These are phyloP conservation scores for Acer saccharum DNA, from an alignment of 345 rosid species.

Conservation along the genomic window DNA sequence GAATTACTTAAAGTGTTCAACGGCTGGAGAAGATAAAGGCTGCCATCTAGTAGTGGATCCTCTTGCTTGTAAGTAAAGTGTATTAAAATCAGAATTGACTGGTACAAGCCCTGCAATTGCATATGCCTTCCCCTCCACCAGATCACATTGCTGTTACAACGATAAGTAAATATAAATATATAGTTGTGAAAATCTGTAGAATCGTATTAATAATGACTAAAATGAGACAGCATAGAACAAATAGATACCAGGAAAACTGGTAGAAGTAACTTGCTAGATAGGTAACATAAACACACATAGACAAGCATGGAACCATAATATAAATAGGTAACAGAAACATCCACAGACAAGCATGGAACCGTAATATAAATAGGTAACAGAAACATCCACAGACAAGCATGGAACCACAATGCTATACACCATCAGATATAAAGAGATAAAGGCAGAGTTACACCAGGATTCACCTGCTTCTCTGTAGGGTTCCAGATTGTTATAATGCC, in stretches of 20 bases:
- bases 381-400: neutral
- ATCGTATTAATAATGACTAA: neutral
- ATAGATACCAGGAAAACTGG: neutral
- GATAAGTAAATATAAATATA: conserved; percentile 2
- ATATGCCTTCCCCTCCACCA: conserved; percentile 86
- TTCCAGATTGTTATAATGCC: conserved; percentile 92
- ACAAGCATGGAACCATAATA: neutral
- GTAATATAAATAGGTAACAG: neutral
- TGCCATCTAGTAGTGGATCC: conserved; percentile 70
- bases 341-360: neutral
- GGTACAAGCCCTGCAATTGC: conserved; percentile 67
- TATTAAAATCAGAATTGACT: conserved; percentile 55
- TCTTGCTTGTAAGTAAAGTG: conserved; percentile 80
- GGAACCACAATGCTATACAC: neutral
- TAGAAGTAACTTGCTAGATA: neutral
- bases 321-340: neutral
- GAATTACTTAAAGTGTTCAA: conserved; percentile 60
- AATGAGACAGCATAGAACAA: conserved; percentile 5
- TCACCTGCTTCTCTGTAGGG: conserved; percentile 89
- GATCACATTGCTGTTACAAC: conserved; percentile 60
- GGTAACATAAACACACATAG: neutral
- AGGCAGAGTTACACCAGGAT: conserved; percentile 9
- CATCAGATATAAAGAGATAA: neutral
- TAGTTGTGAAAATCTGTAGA: conserved; percentile 8
- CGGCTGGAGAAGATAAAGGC: conserved; percentile 52